Conservation (phyloP, 805 yeast genomes). For the Ogataea ramenticola region DNA sequence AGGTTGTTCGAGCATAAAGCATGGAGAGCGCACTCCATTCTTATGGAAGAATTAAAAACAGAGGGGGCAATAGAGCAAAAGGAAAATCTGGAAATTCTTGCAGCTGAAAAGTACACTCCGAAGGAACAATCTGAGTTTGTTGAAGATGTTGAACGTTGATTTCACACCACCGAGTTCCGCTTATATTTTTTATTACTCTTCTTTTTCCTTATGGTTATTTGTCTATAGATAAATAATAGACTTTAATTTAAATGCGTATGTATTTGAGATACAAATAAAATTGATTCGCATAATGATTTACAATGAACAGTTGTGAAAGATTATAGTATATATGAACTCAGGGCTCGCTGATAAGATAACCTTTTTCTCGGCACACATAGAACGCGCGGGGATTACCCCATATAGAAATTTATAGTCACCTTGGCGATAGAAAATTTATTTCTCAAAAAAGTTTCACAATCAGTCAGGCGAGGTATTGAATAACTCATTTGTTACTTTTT, state of each 20-base stretch:
- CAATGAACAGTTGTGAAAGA: no score
- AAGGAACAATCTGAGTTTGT: constrained; percentile 2
- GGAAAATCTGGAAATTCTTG: constrained; percentile 1
- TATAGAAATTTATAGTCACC: not conserved
- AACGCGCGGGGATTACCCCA: not conserved
- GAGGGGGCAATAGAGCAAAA: constrained; percentile 1
- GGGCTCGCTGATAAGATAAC: no score
- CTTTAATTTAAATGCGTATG: no score
- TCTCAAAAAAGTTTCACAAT: not conserved
- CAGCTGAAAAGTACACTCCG: not conserved
- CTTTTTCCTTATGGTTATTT: no score
- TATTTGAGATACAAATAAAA: no score
- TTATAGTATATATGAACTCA: no score
- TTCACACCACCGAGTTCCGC: no score
- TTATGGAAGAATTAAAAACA: constrained; percentile 1
- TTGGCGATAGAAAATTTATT: not conserved
- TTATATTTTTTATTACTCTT: no score
- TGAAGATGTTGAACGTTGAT: constrained; percentile 1
- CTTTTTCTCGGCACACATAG: not conserved
- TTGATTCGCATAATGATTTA: no score
- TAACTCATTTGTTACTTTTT: no score
- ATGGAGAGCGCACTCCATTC: constrained; percentile 15
- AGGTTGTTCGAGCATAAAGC: constrained; percentile 21
- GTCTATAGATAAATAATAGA: no score
- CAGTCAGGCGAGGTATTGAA: no score